A percentile compares a stretch with the other conserved stretches of the same genome.
Conservation (phyloP, 2,329 filamentous ascomycete genomes). For the Fusarium chlamydosporum region DNA sequence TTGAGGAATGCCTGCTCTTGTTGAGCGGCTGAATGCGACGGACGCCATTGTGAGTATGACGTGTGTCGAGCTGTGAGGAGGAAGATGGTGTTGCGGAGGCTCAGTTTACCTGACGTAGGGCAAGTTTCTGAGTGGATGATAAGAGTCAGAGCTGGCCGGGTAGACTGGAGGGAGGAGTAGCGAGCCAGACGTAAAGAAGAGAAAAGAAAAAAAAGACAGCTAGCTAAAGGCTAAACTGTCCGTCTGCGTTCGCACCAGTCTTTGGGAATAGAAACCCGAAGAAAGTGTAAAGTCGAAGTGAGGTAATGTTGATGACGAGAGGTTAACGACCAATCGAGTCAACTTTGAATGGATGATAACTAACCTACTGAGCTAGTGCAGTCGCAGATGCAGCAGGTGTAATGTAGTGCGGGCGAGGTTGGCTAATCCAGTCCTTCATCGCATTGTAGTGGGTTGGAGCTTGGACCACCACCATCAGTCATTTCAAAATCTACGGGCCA, state of each 20-base stretch:
- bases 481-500: slow-evolving; percentile 24
- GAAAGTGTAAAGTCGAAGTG: slow-evolving; percentile 18
- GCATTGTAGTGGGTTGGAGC: slow-evolving; percentile 31
- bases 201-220: slow-evolving; percentile 30
- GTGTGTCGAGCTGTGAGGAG: slow-evolving; percentile 27
- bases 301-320: slow-evolving; percentile 45
- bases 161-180: slow-evolving; percentile 6
- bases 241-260: slow-evolving; percentile 46
- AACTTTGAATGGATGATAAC: slow-evolving; percentile 46
- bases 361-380: not conserved
- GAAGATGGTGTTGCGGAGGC: slow-evolving; percentile 20
- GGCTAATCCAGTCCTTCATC: slow-evolving; percentile 37
- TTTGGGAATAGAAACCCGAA: slow-evolving; percentile 22
- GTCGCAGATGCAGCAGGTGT: slow-evolving; percentile 4
- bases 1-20: slow-evolving; percentile 58
- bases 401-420: slow-evolving; percentile 48
- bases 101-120: slow-evolving; percentile 43
- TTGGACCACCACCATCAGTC: slow-evolving; percentile 48
- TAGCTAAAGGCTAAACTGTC: slow-evolving; percentile 45
- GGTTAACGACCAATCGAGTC: slow-evolving; percentile 44
- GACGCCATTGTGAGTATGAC: slow-evolving; percentile 58
- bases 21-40: slow-evolving; percentile 59
- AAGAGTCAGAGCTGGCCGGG: slow-evolving; percentile 35
- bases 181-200: slow-evolving; percentile 14
- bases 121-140: slow-evolving; percentile 43